Conservation (phyloP, 176 grass and related monocot genomes). For the Juncus inflexus region DNA sequence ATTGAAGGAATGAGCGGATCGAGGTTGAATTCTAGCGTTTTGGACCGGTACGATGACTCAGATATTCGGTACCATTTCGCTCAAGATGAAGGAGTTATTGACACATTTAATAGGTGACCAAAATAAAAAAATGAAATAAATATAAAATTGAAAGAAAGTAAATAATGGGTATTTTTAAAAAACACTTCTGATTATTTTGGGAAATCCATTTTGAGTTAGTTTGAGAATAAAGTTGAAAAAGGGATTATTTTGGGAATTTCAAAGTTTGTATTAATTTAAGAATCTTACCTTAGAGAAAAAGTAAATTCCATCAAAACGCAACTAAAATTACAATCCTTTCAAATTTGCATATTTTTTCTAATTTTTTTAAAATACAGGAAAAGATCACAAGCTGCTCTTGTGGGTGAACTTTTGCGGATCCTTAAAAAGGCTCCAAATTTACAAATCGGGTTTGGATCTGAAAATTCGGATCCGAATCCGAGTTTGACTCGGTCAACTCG, state of each 20-base stretch:
- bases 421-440: conserved; percentile 56
- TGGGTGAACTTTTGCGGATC: conserved; percentile 56
- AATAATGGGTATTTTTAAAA: no score
- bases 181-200: no score
- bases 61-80: conserved; percentile 22
- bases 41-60: conserved; percentile 18
- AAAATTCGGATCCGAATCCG: conserved; percentile 26
- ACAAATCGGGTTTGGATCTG: conserved; percentile 39
- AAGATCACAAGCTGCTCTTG: conserved; percentile 50
- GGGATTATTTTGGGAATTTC: no score
- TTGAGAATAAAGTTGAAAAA: no score
- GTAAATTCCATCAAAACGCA: no score
- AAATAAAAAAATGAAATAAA: no score
- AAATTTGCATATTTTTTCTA: neutral
- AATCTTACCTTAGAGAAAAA: no score
- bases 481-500: conserved; percentile 27
- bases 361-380: conserved; percentile 34
- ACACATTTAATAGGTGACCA: conserved; percentile 7
- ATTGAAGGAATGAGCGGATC: conserved; percentile 3
- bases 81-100: neutral
- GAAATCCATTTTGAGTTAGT: no score
- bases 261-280: no score
- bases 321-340: neutral
- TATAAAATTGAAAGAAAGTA: no score
- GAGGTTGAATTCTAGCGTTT: conserved; percentile 17